Conservation (phyloP, 2,329 filamentous ascomycete species). For the Aspergillus fischeri region DNA sequence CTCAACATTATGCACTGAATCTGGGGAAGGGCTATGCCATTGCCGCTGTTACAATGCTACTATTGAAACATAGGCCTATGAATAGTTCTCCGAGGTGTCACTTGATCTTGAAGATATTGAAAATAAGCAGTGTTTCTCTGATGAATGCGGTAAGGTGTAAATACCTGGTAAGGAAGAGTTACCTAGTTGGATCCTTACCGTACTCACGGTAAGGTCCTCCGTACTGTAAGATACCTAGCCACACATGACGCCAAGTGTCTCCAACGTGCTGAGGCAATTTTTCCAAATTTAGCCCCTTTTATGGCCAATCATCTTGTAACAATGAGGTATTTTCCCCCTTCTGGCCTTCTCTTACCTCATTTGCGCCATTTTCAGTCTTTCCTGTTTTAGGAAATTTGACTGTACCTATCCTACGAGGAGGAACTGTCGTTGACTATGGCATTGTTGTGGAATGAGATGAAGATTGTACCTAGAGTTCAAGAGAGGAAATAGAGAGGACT, state of each 20-base stretch:
- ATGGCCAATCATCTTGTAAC: constrained; percentile 12
- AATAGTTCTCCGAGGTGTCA: neutral
- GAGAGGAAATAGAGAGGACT: neutral
- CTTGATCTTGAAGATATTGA: neutral
- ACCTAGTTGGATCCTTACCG: no score
- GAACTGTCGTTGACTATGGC: neutral
- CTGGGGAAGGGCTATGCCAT: neutral
- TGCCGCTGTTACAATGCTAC: neutral
- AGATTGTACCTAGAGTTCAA: neutral
- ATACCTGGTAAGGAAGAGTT: neutral
- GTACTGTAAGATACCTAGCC: neutral
- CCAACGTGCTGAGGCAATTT: constrained; percentile 7
- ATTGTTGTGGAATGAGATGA: neutral
- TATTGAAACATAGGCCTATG: neutral
- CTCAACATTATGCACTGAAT: neutral
- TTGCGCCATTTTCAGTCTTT: constrained; percentile 3
- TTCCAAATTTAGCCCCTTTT: constrained; percentile 15
- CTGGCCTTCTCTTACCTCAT: constrained; percentile 5
- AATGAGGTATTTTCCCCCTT: constrained; percentile 16
- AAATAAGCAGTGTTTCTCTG: neutral
- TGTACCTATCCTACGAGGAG: neutral
- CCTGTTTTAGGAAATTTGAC: neutral
- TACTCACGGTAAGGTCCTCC: neutral
- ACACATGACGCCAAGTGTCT: neutral
- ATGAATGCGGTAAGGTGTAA: neutral